Evolutionary conservation across 1,284 basidiomycete genomes (phyloP), one percentile per base, ranked within the genome.

Genomic region (Ganoderma leucocontextum): DNA sequence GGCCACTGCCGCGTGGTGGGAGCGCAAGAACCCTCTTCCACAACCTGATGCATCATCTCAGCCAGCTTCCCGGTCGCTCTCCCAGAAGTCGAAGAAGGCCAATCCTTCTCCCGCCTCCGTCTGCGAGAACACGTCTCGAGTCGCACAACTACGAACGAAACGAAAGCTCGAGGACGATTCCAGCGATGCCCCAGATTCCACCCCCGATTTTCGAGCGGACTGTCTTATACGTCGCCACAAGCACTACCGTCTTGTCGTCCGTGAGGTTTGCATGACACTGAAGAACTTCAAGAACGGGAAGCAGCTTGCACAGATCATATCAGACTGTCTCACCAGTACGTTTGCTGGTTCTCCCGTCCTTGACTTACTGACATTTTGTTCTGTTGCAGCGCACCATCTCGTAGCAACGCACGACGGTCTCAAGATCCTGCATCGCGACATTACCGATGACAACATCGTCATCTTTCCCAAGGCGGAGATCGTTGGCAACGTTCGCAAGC

Each of bases 201-300:
- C 7, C 44, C 49, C n/a, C 4, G 8, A 29, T 3, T 44, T 57
- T n/a, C 55, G n/a, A 6, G 42, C 38, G 2, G 63, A 62, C 4
- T 33, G 41, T 55, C 52, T 60, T 0, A 38, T 62, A 1, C 60
- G 63, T 1, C 52, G 19, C 0, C 63, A 57, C 19, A 47, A 17
- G 38, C 67, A 68, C 25, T 68, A 68, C 42, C 67, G 67, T n/a
- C 15, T 74, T 65, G 69, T 74, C 60, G n/a, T 67, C 4, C 41
- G 72, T 60, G 35, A 75, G 59, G 62, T 75, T 52, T 35, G 70
- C 68, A 33, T 72, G 67, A 60, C 71, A 53, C 58, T 73, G 3
- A 52, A 17, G 29, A 29, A 57, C 33, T 62, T 68, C 42, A 17
- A n/a, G 13, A 19, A 5, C 13, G 58, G 49, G 5, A 10, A 25